Evolutionary conservation across 805 yeast species (phyloP).

Genomic region (Candida awuae): DNA sequence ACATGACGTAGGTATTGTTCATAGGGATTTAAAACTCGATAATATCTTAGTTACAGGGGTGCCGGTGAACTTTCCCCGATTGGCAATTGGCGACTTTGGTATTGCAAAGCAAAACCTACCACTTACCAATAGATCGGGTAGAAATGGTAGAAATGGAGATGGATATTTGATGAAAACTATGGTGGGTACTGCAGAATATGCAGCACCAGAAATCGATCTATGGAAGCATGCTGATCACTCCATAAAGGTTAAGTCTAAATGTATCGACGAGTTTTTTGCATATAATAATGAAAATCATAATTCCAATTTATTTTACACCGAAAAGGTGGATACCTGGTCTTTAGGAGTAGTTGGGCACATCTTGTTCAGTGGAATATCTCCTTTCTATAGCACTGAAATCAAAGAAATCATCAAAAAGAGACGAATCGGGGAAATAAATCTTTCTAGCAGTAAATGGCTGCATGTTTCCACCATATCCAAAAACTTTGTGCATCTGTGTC

Average conservation of each 20-base stretch:
- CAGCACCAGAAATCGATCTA: constrained; percentile 64
- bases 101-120: constrained; percentile 27
- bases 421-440: constrained; percentile 32
- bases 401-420: constrained; percentile 36
- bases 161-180: constrained; percentile 21
- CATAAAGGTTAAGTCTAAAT: not conserved
- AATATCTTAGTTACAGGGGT: constrained; percentile 52
- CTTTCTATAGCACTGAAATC: constrained; percentile 43
- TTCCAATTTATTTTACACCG: constrained; percentile 33
- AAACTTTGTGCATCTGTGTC: constrained; percentile 35
- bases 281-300: not conserved
- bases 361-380: constrained; percentile 55
- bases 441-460: constrained; percentile 36
- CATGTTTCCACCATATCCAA: constrained; percentile 35
- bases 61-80: constrained; percentile 44
- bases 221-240: constrained; percentile 1
- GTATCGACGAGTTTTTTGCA: constrained; percentile 3
- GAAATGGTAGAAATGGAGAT: not conserved
- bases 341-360: constrained; percentile 54
- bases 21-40: constrained; percentile 60
- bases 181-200: constrained; percentile 53
- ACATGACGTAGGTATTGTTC: constrained; percentile 48
- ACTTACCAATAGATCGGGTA: constrained; percentile 6
- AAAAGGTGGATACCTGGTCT: constrained; percentile 64
- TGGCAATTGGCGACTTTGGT: constrained; percentile 66